Evolutionary conservation across 441 rosid genomes (phyloP), one percentile per base, ranked within the genome.

Genomic region (Rhodomyrtus psidioides): DNA sequence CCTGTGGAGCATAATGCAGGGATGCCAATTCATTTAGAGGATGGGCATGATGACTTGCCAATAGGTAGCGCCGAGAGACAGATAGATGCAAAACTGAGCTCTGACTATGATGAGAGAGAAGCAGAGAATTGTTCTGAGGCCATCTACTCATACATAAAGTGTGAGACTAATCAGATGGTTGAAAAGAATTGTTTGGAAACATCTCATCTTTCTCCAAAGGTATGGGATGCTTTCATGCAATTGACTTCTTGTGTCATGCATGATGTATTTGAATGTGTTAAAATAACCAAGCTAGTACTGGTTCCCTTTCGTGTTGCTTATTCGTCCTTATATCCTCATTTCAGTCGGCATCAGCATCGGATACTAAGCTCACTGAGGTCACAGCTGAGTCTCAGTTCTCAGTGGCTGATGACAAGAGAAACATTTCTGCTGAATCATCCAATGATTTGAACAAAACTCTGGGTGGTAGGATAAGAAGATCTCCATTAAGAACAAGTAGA

Each of bases 181-280:
- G 86, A 88, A 75, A 82, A 82, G 74, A 26, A 82, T 51, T 58
- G 75, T 58, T 85, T 86, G 16, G 82, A 60, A 81, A 51, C 1
- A 82, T 86, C 65, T 44, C 86, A 83, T 82, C 86, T 81, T 82
- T 89, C 92, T 87, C 87, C 89, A 12, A 87, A 90, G 95, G 95
- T 92, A 42, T 23, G 87, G 28, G 14, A 53, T 85, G 55, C 79
- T 65, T 65, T 65, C 49, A 21, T 34, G 79, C 19, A 65, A 65
- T 65, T 34, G 79, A 10, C 26, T 34, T 65, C 75, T 34, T 65
- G 8, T 15, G 3, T 65, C 49, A 21, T 7, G 49, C 24, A 6
- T 34, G 55, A 54, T 85, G 28, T 21, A 54, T 54, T 54, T 54
- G 21, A 54, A 54, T 19, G 55, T 54, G 55, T 54, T 54, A 54